Conservation (phyloP, 1,284 basidiomycete species). For the Anthracocystis walkeri region DNA sequence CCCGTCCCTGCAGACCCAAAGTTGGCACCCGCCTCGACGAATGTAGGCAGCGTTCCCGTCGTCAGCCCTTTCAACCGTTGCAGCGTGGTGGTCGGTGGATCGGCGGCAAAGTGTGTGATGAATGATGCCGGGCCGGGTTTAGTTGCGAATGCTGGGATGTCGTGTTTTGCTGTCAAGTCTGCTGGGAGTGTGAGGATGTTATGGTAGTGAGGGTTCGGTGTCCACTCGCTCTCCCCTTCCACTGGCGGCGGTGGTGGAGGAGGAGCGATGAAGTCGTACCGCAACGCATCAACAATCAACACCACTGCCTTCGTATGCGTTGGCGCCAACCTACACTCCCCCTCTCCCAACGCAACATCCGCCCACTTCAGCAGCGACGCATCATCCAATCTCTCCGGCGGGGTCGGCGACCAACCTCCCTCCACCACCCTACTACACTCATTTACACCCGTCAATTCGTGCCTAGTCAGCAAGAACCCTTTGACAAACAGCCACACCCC, state of each 20-base stretch:
- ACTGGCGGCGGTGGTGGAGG: slow-evolving; percentile 71
- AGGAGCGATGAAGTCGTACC: slow-evolving; percentile 92
- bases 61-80: slow-evolving; percentile 95
- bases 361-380: slow-evolving; percentile 49
- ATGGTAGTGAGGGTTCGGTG: slow-evolving; percentile 77
- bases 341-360: slow-evolving; percentile 17
- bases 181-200: slow-evolving; percentile 83
- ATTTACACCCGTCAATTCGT: slow-evolving; percentile 48
- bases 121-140: slow-evolving; percentile 75
- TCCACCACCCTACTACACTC: slow-evolving; percentile 13
- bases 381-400: slow-evolving; percentile 35
- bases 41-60: slow-evolving; percentile 94
- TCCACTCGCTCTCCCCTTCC: slow-evolving; percentile 18
- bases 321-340: slow-evolving; percentile 60
- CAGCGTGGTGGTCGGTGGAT: slow-evolving; percentile 94
- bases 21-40: slow-evolving; percentile 91
- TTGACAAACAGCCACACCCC: slow-evolving; percentile 63
- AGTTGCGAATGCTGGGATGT: slow-evolving; percentile 12
- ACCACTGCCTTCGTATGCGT: slow-evolving; percentile 76
- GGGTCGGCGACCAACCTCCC: slow-evolving; percentile 17
- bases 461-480: slow-evolving; percentile 64
- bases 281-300: slow-evolving; percentile 90
- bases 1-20: slow-evolving; percentile 76
- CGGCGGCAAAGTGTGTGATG: slow-evolving; percentile 87
- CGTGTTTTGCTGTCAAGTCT: slow-evolving; percentile 73